Base-by-base conservation (phyloP, 257 asterid genomes). In the Scutellaria minor region DNA sequence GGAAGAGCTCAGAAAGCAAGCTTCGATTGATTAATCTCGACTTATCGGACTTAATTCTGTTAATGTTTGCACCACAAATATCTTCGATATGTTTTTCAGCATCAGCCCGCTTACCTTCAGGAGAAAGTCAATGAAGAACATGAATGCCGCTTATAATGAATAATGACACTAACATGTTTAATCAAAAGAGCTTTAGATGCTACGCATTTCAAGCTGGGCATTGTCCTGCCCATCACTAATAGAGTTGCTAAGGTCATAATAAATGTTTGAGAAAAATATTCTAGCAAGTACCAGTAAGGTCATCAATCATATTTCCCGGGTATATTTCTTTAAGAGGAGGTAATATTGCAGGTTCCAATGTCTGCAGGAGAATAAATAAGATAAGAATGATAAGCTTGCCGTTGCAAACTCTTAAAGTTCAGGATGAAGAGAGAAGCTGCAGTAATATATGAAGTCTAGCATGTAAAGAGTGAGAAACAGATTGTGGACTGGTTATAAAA, bases 321-420 rank as follows among this genome's bases (percentile, higher is more conserved):
- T 89, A 95, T 82, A 95, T 90, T 63, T 92, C 97, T 70, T 63
- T 83, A 39, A 95, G 90, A 37, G 99, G 97, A 62, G 99, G 99
- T 56, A 95, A 79, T 72, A 95, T 80, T 46, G 96, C 87, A 58
- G 99, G 99, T 71, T 22, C 86, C 57, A 88, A 68, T 27, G 97
- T 95, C 99, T 95, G 99, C 90, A 86, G 71, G 51, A 80, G 70
- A 40, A 68, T 66, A 46, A 55, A 70, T 50, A 35, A 71, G 59
- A 75, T 54, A 42, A 74, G 37, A 47, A 44, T 18, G 72, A 61
- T 31, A 59, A 62, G 52, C 56, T 46, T 60, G 53, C 20, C n/a
- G 24, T 15, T 1, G 13, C 7, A 27, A 66, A 61, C 35, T 9
- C n/a, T 13, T 47, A 5, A 44, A 27, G 56, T 37, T 52, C 60